These are phyloP conservation scores for Gossypium bickii DNA, from an alignment of 345 rosid species.

Conservation along the genomic window DNA sequence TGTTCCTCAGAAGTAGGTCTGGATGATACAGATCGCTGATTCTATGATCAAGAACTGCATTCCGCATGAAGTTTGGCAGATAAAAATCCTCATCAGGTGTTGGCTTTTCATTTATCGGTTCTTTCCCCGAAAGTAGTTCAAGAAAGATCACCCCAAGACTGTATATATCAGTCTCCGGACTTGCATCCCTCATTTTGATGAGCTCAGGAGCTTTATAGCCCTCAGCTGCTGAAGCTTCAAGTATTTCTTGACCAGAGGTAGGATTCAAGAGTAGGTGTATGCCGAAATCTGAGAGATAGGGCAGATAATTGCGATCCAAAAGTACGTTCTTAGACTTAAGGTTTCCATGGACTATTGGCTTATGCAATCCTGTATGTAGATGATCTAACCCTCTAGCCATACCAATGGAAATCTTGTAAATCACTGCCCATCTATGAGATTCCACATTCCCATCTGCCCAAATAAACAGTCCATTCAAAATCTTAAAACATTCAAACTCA, in stretches of 20 bases:
- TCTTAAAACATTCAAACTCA: neutral
- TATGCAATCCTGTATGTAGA: constrained; percentile 64
- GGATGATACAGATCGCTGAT: constrained; percentile 63
- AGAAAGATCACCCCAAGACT: constrained; percentile 77
- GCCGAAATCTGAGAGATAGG: constrained; percentile 66
- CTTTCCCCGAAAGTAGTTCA: constrained; percentile 74
- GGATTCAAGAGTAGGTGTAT: constrained; percentile 61
- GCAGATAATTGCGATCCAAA: constrained; percentile 46
- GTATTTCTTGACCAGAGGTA: constrained; percentile 68
- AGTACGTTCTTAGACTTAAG: constrained; percentile 76
- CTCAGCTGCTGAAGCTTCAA: constrained; percentile 63
- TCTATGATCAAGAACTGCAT: constrained; percentile 57
- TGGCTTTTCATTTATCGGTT: constrained; percentile 58
- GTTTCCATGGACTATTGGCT: constrained; percentile 69
- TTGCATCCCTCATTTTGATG: constrained; percentile 72
- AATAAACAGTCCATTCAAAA: neutral
- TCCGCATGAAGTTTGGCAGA: constrained; percentile 59
- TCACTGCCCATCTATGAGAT: constrained; percentile 50
- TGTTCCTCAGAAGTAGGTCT: constrained; percentile 42
- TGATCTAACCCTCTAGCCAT: constrained; percentile 69
- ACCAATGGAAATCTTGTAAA: constrained; percentile 51
- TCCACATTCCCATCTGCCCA: constrained; percentile 56
- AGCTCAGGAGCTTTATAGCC: constrained; percentile 98
- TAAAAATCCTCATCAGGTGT: constrained; percentile 55
- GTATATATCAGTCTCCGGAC: constrained; percentile 63